phyloP scores from a whole-genome alignment of 2,329 filamentous ascomycete genomes.

The Nigrograna mackinnonii region DNA sequence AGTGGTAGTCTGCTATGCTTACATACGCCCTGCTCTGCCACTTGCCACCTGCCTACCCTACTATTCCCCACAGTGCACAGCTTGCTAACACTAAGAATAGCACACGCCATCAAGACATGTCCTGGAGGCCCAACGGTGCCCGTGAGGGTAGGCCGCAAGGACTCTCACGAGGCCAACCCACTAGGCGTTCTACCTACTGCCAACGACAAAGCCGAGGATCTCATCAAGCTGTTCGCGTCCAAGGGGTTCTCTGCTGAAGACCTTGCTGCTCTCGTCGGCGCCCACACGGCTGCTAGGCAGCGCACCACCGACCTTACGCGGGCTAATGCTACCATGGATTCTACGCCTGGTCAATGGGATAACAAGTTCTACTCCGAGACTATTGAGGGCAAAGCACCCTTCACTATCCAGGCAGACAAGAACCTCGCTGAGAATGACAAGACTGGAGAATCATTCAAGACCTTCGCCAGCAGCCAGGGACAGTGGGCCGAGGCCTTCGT shows the following conservation, averaged over 20 bases:
- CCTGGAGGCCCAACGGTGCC: constrained; percentile 36
- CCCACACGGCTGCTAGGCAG: constrained; percentile 39
- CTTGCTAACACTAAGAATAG: constrained; percentile 13
- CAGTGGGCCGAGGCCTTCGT: constrained; percentile 38
- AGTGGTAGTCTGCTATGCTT: no score
- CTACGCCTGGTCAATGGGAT: constrained; percentile 41
- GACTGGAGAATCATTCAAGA: constrained; percentile 20
- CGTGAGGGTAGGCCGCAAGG: constrained; percentile 36
- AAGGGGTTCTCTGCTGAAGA: constrained; percentile 41
- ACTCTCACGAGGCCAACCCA: constrained; percentile 25
- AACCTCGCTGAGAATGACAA: constrained; percentile 26
- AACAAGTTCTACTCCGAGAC: constrained; percentile 40
- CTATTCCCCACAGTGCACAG: not conserved
- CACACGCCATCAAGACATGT: constrained; percentile 41
- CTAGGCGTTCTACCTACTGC: constrained; percentile 25
- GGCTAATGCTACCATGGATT: constrained; percentile 32
- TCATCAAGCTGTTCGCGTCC: constrained; percentile 35
- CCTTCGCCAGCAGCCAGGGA: constrained; percentile 27
- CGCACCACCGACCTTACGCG: constrained; percentile 24
- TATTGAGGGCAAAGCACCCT: constrained; percentile 27
- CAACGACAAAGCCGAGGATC: constrained; percentile 12
- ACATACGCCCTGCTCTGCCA: no score
- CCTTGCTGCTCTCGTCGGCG: constrained; percentile 43
- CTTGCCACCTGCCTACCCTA: no score
- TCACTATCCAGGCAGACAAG: constrained; percentile 30